A percentile compares a stretch with the other conserved stretches of the same genome.
Conservation (phyloP, 2,329 filamentous ascomycete genomes). For the Tolypocladium sp. region DNA sequence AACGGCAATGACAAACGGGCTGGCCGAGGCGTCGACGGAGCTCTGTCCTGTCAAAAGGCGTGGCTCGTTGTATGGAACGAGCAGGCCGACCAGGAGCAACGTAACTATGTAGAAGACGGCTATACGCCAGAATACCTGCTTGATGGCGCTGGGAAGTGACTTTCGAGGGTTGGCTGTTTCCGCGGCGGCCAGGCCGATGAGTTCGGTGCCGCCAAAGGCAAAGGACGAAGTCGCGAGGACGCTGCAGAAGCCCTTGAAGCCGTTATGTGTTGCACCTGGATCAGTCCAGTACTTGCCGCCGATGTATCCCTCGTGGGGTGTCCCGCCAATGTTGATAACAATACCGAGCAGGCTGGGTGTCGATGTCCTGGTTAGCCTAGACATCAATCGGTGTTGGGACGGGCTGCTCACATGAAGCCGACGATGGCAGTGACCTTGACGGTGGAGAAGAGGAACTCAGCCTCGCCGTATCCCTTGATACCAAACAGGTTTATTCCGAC, state of each 20-base stretch:
- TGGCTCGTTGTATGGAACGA: constrained; percentile 65
- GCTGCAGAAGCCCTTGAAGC: constrained; percentile 71
- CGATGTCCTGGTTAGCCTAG: not conserved
- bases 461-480: constrained; percentile 81
- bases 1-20: constrained; percentile 91
- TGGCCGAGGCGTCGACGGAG: constrained; percentile 62
- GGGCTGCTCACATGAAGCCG: constrained; percentile 63
- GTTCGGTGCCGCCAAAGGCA: constrained; percentile 65
- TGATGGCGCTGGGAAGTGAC: constrained; percentile 76
- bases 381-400: constrained; percentile 15
- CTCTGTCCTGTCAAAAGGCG: constrained; percentile 48
- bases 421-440: constrained; percentile 81
- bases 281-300: constrained; percentile 67
- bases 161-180: constrained; percentile 71
- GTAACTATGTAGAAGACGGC: constrained; percentile 82
- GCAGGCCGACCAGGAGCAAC: constrained; percentile 68
- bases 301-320: constrained; percentile 64
- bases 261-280: constrained; percentile 75
- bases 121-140: constrained; percentile 94
- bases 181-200: constrained; percentile 67
- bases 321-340: constrained; percentile 76
- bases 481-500: constrained; percentile 80
- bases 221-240: constrained; percentile 73
- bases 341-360: constrained; percentile 64
- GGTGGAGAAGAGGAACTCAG: constrained; percentile 79